phyloP scores from a whole-genome alignment of 208 protist species.

The Acanthamoeba culbertsoni region DNA sequence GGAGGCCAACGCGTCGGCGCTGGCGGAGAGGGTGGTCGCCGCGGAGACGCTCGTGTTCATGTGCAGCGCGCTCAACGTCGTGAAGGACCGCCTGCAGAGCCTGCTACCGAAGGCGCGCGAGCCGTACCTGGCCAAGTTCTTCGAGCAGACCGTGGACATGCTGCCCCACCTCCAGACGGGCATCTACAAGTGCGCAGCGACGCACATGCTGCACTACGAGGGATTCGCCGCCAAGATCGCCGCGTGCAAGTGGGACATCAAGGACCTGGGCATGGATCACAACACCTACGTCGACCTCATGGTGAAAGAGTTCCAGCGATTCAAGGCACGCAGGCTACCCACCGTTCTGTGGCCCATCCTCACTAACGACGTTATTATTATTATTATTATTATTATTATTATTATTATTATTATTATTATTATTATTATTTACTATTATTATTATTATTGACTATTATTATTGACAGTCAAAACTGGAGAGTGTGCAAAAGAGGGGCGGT shows the following conservation, averaged over 20 bases:
- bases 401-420: not conserved
- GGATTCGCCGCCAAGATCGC: not conserved
- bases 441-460: not conserved
- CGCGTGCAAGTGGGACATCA: conserved; percentile 27
- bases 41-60: conserved; percentile 19
- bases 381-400: not conserved
- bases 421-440: not conserved
- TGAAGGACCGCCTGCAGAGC: not conserved
- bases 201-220: not conserved
- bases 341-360: not conserved
- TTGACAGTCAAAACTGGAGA: not conserved
- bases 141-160: not conserved
- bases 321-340: not conserved
- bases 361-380: not conserved
- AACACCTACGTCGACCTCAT: conserved; percentile 26
- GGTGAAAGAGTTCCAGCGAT: not conserved
- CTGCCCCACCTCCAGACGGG: not conserved
- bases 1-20: not conserved
- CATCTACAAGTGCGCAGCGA: not conserved
- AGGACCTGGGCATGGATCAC: conserved; percentile 27
- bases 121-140: not conserved
- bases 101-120: not conserved
- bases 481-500: not conserved
- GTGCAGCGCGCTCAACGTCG: not conserved
- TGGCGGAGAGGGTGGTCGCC: not conserved